These are phyloP conservation scores for Ogataea wickerhamii DNA, from an alignment of 805 yeast genomes.

Conservation along the genomic window DNA sequence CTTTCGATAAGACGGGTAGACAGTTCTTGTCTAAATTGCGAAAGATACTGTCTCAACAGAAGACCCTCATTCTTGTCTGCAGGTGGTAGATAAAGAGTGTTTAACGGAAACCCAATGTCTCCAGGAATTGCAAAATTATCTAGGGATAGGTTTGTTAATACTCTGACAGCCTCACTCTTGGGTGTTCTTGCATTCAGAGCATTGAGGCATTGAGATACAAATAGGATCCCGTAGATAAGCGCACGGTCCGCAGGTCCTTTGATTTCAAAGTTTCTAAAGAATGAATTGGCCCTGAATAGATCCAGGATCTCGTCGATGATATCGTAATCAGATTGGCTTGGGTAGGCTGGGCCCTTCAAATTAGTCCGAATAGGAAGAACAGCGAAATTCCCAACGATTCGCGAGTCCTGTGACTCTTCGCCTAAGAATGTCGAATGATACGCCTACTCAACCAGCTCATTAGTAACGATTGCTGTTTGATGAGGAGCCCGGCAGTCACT, in stretches of 20 bases:
- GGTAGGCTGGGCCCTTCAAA: constrained; percentile 89
- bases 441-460: constrained; percentile 49
- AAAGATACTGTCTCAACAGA: constrained; percentile 72
- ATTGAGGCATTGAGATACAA: constrained; percentile 78
- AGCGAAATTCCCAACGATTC: constrained; percentile 75
- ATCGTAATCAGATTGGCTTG: constrained; percentile 74
- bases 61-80: constrained; percentile 72
- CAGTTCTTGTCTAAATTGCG: constrained; percentile 93
- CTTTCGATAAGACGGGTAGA: constrained; percentile 74
- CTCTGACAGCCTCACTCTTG: constrained; percentile 57
- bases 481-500: too few relatives aligned
- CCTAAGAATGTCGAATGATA: constrained; percentile 76
- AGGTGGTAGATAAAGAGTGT: constrained; percentile 73
- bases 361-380: constrained; percentile 82
- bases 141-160: constrained; percentile 79
- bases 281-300: constrained; percentile 91
- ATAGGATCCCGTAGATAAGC: constrained; percentile 88
- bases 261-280: constrained; percentile 95
- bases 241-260: constrained; percentile 93
- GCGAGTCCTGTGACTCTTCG: constrained; percentile 53
- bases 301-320: constrained; percentile 89
- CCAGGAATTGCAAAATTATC: constrained; percentile 93
- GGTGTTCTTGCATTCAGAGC: constrained; percentile 49
- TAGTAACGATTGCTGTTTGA: too few relatives aligned
- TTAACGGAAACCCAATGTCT: constrained; percentile 90